Evolutionary conservation across 2,329 filamentous ascomycete species (phyloP), one percentile per base, ranked within the genome.

Genomic region (Chaetomium strumarium): DNA sequence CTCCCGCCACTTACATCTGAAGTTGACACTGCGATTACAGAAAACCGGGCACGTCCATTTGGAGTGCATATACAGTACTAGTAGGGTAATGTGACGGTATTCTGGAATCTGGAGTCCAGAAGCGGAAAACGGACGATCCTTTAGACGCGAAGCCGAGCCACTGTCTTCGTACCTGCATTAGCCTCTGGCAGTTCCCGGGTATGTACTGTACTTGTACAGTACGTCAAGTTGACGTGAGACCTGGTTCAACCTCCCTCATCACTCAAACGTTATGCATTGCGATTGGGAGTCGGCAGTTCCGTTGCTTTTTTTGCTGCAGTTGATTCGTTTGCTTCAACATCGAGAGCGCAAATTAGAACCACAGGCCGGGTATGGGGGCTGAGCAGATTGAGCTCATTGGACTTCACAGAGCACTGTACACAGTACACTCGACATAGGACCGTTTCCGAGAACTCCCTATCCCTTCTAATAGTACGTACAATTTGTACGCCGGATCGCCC

Each of bases 91-190:
- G 33, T 11, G 13, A 34, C 20, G 17, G n/a, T 12, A 13, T 24
- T 30, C 20, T 36, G 31, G n/a, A 16, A 14, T 12, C 6, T 16
- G 10, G 7, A 31, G 16, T 10, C 3, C 11, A 5, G 7, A 13
- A 12, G 5, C 29, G n/a, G 16, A 11, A 17, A 16, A 10, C 29
- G 5, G 42, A 44, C 49, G 49, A 55, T 54, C 40, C 51, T 53
- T 55, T 53, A 50, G 53, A 55, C 51, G 48, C 51, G 40, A 50
- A 52, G 48, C 43, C 44, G 47, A 42, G 45, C 24, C 24, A 44
- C 41, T 34, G 56, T n/a, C n/a, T n/a, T n/a, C n/a, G n/a, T 58
- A 55, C 58, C 59, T 61, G 59, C 59, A 60, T 61, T 61, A 60
- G 57, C 52, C 17, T 36, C 30, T 36, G 36, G 43, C 42, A 36